A percentile compares a stretch with the other conserved stretches of the same genome.
Conservation (phyloP, 163 green algal genomes). For the Trebouxia gelatinosa region DNA sequence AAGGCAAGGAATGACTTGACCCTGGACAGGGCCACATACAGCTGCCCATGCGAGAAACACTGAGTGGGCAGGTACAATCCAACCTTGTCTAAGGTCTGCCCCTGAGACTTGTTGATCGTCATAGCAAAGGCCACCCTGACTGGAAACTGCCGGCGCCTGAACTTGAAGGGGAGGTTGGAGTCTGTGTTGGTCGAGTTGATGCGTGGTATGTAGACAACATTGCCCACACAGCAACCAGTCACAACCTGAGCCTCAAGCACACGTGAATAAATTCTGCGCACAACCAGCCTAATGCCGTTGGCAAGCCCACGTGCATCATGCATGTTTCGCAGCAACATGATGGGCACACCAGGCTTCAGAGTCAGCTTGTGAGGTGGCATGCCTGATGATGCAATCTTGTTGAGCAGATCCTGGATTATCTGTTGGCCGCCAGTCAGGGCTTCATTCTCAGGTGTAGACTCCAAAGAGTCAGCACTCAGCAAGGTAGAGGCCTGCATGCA, state of each 20-base stretch:
- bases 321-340: neutral
- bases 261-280: too few relatives aligned
- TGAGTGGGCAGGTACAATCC: neutral
- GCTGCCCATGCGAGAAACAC: slow-evolving; percentile 1
- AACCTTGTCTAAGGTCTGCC: neutral
- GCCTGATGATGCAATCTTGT: neutral
- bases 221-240: neutral
- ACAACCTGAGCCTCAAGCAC: neutral
- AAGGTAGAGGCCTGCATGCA: neutral
- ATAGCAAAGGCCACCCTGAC: slow-evolving; percentile 8
- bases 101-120: slow-evolving; percentile 13
- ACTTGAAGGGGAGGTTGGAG: neutral
- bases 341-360: neutral
- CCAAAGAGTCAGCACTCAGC: neutral
- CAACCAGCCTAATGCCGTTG: neutral
- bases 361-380: neutral
- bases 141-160: neutral
- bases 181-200: neutral
- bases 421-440: neutral
- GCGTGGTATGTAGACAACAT: neutral
- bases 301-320: neutral
- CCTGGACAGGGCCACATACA: slow-evolving; percentile 9
- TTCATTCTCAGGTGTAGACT: neutral
- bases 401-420: neutral
- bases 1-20: too few relatives aligned